Base-by-base conservation (phyloP, 192 early-diverging fungal species). In the Coemansia erecta region DNA sequence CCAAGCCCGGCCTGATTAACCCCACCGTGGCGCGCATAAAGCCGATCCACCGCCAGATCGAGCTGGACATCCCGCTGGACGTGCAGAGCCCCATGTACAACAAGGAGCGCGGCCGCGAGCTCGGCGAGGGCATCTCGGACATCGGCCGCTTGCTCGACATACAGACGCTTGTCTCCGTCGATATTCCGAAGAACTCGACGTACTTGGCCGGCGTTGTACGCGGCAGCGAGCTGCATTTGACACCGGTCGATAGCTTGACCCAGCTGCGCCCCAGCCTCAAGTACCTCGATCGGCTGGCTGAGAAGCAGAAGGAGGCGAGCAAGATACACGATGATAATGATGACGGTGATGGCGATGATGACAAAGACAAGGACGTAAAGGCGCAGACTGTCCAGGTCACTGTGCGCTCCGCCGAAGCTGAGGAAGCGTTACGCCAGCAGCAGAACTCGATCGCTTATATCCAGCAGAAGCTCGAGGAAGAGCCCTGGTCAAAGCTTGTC, bases 201-300 rank as follows among this genome's bases (percentile, higher is more conserved):
- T 98, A 95, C 67, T 70, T 94, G 67, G 87, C 91, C 39, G 96
- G 92, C 19, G 84, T 89, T 11, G 51, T 96, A 4, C 80, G 82
- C 47, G 76, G 91, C 45, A 87, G 92, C 85, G 91, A 89, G 54
- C 76, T 98, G 57, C 96, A 98, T 63, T 56, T 98, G 55, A 92
- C 92, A 6, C 88, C 90, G 2, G 69, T 98, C 31, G 57, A 70
- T 10, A 80, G 86, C 31, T 65, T 85, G 4, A 79, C 94, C 11
- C 94, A 97, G 70, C 71, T 98, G 58, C 87, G 92, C 1, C 94
- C 96, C 10, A 89, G 85, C 19, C 85, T 98, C 39, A 87, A 86
- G 56, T 96, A 98, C 68, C 73, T 96, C 23, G 94, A 97, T 61
- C 87, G 90, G 64, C 92, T 95, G 64, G 84, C 86, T 26, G 92